Evolutionary conservation across 2,329 filamentous ascomycete species (phyloP), one percentile per base, ranked within the genome.

Genomic region (Fusarium anthophilum): DNA sequence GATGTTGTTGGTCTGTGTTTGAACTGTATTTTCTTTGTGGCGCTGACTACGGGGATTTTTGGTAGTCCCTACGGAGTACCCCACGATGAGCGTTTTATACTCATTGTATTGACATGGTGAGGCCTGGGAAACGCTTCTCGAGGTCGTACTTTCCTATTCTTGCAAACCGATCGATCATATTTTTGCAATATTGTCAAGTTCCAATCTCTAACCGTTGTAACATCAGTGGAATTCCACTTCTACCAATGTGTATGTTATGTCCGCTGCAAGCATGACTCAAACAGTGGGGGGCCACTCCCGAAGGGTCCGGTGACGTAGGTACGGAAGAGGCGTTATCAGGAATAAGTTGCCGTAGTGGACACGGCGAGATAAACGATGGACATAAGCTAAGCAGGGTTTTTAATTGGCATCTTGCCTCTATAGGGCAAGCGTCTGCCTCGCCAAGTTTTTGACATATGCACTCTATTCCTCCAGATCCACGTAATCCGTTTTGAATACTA

Each of bases 121-220:
- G n/a, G 8, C 9, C n/a, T 8, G 6, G 10, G n/a, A 38, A 38
- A 15, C 6, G 9, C 15, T 37, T 8, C 12, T 28, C 18, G 9
- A 26, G 9, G 6, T 11, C 4, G 18, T 26, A 5, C 1, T 20
- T 26, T 15, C 2, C 14, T 4, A 0, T 22, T 37, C 15, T 38
- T 37, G 2, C n/a, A n/a, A 12, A 8, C 1, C 7, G 5, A 30
- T n/a, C 4, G 11, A 50, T n/a, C 20, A 15, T 17, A 17, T 30
- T 20, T 2, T 35, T 3, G n/a, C 8, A 12, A 28, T 28, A 1
- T 6, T 17, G 3, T 9, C 3, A 39, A 38, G 20, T 41, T 22
- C 35, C 35, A n/a, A 15, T 22, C 14, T 55, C 13, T 10, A 3
- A 14, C 24, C 14, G 18, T 54, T 54, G 35, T 17, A 54, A 54